phyloP scores from a whole-genome alignment of 257 asterid genomes.

The Rehmannia glutinosa region DNA sequence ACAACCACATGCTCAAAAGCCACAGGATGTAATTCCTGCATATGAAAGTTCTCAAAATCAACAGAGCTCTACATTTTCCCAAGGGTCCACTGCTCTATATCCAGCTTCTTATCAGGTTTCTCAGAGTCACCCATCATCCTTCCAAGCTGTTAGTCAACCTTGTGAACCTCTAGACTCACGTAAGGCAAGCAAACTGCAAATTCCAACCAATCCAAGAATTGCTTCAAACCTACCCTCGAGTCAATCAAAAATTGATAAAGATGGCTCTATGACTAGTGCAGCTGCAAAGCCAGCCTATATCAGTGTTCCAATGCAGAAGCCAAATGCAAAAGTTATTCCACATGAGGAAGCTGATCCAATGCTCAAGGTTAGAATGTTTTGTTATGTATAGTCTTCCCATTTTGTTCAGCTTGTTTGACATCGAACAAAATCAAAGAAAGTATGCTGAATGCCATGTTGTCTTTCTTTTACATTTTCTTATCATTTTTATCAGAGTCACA shows the following conservation, averaged over 20 bases:
- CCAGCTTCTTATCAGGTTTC: slow-evolving; percentile 51
- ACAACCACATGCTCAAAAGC: slow-evolving; percentile 48
- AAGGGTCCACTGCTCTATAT: slow-evolving; percentile 44
- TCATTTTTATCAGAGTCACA: background rate
- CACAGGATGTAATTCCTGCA: slow-evolving; percentile 36
- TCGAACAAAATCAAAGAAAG: background rate
- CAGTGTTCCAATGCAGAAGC: slow-evolving; percentile 57
- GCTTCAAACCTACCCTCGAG: slow-evolving; percentile 56
- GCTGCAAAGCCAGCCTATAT: slow-evolving; percentile 73
- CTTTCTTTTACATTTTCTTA: background rate
- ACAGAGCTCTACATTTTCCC: slow-evolving; percentile 46
- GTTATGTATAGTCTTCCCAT: background rate
- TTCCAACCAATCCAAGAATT: slow-evolving; percentile 96
- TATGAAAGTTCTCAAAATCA: slow-evolving; percentile 50
- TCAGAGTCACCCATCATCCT: slow-evolving; percentile 61
- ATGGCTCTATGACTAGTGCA: slow-evolving; percentile 35
- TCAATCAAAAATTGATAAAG: slow-evolving; percentile 59
- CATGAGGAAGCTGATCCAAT: slow-evolving; percentile 55
- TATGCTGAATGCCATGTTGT: slow-evolving; percentile 1
- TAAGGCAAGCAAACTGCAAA: slow-evolving; percentile 71
- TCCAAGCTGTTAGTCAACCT: slow-evolving; percentile 51
- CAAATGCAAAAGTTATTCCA: slow-evolving; percentile 45
- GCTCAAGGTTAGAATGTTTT: slow-evolving; percentile 57
- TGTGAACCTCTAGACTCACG: slow-evolving; percentile 50
- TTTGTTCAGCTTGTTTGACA: slow-evolving; percentile 15